Base-by-base conservation (phyloP, 2,329 filamentous ascomycete genomes). In the Sporothrix euskadiensis region DNA sequence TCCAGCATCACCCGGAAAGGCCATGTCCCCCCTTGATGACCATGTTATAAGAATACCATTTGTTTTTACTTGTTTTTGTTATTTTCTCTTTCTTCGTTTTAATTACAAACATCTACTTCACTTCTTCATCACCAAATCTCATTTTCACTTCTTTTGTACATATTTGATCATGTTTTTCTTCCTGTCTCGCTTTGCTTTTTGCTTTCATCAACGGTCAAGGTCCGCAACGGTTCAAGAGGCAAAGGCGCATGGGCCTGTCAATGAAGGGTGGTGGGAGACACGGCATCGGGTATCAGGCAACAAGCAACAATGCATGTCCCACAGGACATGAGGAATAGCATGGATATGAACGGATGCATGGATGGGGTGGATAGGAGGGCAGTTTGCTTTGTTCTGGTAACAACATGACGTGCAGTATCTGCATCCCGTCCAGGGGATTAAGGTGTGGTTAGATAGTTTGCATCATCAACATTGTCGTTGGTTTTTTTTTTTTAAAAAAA, bases 311-410 rank as follows among this genome's bases (percentile, higher is more conserved):
- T 22, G 52, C 26, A 68, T 68, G 63, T 41, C n/a, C 44, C 61
- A 65, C 61, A 26, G 61, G 32, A 65, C 57, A 61, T 30, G 57
- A 35, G 57, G 16, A 30, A 39, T 7, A 19, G 26, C 56, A 59
- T 30, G 26, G 30, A 49, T 32, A 59, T 16, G 6, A 32, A 30
- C 19, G 6, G 57, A 30, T 35, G 14, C 26, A 32, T 30, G 35
- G 39, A 16, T 41, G n/a, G 35, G 39, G 14, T 22, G 39, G 61
- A n/a, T 56, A 14, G 7, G 41, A 69, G 7, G 22, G 26, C 65
- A 22, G 65, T 69, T 44, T 54, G 44, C 65, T 16, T 54, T 69
- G 30, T 69, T 54, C 65, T 54, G 65, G 65, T 69, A 69, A 69
- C 65, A 54, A 69, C n/a, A 30, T 16, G 65, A 54, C 47, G n/a